Conservation (phyloP, 1,284 basidiomycete genomes). For the Mycosarcoma maydis region DNA sequence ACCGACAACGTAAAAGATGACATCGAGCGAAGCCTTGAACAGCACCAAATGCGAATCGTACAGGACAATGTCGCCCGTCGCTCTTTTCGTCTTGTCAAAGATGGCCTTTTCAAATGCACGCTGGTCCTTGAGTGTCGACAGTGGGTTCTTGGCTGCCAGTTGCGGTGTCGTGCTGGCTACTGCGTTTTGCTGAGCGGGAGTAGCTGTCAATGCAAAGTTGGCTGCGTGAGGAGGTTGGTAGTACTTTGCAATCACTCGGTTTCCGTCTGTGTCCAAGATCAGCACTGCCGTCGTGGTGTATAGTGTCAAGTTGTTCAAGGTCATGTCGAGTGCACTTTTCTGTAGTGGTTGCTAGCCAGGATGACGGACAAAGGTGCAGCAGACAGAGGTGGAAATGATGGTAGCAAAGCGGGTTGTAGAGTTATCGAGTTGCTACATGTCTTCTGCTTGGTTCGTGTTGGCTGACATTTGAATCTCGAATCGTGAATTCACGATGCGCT, state of each 20-base stretch:
- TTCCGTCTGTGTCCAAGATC: conserved; percentile 91
- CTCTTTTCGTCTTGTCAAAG: conserved; percentile 77
- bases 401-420: background rate
- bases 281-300: conserved; percentile 73
- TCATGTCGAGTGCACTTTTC: too few species aligned
- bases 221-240: conserved; percentile 78
- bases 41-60: conserved; percentile 90
- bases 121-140: conserved; percentile 86
- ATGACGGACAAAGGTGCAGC: too few species aligned
- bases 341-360: too few species aligned
- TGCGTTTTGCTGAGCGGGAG: conserved; percentile 53
- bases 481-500: background rate
- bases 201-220: conserved; percentile 31
- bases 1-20: conserved; percentile 93
- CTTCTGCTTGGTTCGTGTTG: too few species aligned
- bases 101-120: conserved; percentile 93
- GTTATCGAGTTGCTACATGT: background rate
- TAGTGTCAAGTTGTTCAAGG: conserved; percentile 61
- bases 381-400: too few species aligned
- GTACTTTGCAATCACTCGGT: conserved; percentile 94
- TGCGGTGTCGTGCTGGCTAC: conserved; percentile 43
- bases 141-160: conserved; percentile 70
- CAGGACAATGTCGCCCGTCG: conserved; percentile 81
- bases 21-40: conserved; percentile 92
- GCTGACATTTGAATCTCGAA: too few species aligned